Evolutionary conservation across 225 moss, liverwort and hornwort species (phyloP).

Genomic region (Asterella californica): DNA sequence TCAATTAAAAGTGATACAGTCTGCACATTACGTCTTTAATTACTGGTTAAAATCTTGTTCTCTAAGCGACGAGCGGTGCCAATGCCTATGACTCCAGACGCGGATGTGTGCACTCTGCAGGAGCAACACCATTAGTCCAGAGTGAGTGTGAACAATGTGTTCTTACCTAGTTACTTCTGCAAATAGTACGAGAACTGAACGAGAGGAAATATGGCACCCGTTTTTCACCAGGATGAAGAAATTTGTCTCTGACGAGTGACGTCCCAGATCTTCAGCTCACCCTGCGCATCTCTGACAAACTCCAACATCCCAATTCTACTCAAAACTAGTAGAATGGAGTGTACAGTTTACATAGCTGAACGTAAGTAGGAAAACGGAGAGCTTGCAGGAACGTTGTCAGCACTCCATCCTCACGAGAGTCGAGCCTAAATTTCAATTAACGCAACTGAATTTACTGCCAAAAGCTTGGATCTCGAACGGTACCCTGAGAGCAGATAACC

Average conservation of each 20-base stretch:
- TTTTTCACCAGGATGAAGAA: constrained; percentile 70
- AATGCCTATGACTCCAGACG: constrained; percentile 85
- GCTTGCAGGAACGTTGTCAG: background rate
- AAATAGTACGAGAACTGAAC: background rate
- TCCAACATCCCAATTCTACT: background rate
- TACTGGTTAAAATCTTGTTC: constrained; percentile 48
- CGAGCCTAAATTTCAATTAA: background rate
- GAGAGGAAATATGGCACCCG: background rate
- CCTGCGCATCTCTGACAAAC: constrained; percentile 78
- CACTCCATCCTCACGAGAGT: background rate
- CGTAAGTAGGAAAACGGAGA: background rate
- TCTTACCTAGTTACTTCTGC: background rate
- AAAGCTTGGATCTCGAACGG: background rate
- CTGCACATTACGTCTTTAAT: background rate
- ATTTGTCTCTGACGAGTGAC: constrained; percentile 57
- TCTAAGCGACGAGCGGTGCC: constrained; percentile 55
- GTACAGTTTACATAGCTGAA: background rate
- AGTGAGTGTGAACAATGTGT: background rate
- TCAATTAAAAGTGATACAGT: background rate
- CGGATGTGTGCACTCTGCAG: constrained; percentile 77
- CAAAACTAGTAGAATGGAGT: background rate
- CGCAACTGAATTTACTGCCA: background rate
- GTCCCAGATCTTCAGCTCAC: constrained; percentile 93
- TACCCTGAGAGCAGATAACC: constrained; percentile 85
- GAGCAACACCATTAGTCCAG: background rate